Evolutionary conservation across 2,329 filamentous ascomycete species (phyloP).

Genomic region (Eurotiales sp.): DNA sequence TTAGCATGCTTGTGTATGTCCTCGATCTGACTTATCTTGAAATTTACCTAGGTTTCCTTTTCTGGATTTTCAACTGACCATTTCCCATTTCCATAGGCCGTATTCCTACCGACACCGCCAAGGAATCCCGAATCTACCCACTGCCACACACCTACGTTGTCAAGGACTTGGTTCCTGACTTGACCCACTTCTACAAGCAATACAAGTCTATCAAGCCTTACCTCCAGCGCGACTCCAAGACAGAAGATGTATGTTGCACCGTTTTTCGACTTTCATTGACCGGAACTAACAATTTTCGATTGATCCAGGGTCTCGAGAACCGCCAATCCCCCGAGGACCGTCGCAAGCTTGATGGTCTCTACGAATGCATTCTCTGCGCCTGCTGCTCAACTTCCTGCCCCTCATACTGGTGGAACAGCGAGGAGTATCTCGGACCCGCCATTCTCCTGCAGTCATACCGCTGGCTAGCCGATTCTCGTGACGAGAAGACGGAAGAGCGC

Average conservation of each 20-base stretch:
- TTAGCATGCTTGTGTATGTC: slow-evolving; percentile 94
- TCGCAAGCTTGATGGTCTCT: slow-evolving; percentile 93
- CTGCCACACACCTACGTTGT: slow-evolving; percentile 98
- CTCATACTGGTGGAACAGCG: slow-evolving; percentile 99
- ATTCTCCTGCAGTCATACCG: slow-evolving; percentile 97
- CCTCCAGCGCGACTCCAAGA: slow-evolving; percentile 81
- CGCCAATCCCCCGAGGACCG: slow-evolving; percentile 88
- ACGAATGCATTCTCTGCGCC: slow-evolving; percentile 98
- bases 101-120: slow-evolving; percentile 76
- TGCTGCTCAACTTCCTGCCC: slow-evolving; percentile 99
- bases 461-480: slow-evolving; percentile 92
- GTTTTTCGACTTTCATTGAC: neutral
- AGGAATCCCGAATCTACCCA: slow-evolving; percentile 93
- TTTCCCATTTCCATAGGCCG: slow-evolving; percentile 66
- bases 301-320: slow-evolving; percentile 75
- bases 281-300: neutral
- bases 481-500: slow-evolving; percentile 82
- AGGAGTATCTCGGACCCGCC: slow-evolving; percentile 96
- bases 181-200: slow-evolving; percentile 99
- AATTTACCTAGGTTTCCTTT: neutral
- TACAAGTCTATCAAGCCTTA: slow-evolving; percentile 99
- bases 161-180: slow-evolving; percentile 95
- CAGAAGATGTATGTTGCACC: slow-evolving; percentile 66
- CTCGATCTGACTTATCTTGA: too few relatives aligned
- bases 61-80: slow-evolving; percentile 15